Percentiles rank a stretch among this genome's conserved stretches.
These are phyloP conservation scores for Penicillium psychrosexuale DNA, from an alignment of 2,329 filamentous ascomycete species.

Conservation along the genomic window DNA sequence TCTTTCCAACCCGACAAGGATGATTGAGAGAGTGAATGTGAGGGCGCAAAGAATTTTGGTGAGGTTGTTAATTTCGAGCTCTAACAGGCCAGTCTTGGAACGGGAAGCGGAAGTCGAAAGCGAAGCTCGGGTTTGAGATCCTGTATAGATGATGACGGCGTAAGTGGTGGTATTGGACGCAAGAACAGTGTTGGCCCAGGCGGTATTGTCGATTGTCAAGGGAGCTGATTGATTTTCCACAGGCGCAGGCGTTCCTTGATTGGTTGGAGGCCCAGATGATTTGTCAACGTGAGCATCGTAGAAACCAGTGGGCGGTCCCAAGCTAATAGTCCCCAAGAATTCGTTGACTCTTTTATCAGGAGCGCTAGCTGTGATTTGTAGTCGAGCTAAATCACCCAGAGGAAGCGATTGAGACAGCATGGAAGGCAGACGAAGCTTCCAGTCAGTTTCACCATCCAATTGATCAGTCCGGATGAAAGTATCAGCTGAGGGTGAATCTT, in stretches of 20 bases:
- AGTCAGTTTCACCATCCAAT: slow-evolving; percentile 95
- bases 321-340: slow-evolving; percentile 83
- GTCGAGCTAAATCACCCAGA: slow-evolving; percentile 63
- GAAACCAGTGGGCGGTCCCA: slow-evolving; percentile 55
- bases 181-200: slow-evolving; percentile 97
- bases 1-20: slow-evolving; percentile 82
- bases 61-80: slow-evolving; percentile 94
- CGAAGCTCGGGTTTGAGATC: slow-evolving; percentile 87
- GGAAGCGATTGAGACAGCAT: slow-evolving; percentile 77
- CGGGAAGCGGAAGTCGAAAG: slow-evolving; percentile 87
- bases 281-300: slow-evolving; percentile 47
- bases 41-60: slow-evolving; percentile 93
- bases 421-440: slow-evolving; percentile 90
- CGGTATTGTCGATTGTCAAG: slow-evolving; percentile 93
- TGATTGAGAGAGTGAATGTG: slow-evolving; percentile 78
- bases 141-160: slow-evolving; percentile 91
- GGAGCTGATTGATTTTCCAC: slow-evolving; percentile 37
- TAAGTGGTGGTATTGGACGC: slow-evolving; percentile 87
- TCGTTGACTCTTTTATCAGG: slow-evolving; percentile 94
- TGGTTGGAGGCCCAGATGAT: slow-evolving; percentile 15
- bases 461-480: slow-evolving; percentile 98
- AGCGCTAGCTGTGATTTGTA: slow-evolving; percentile 76
- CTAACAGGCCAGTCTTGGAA: slow-evolving; percentile 88
- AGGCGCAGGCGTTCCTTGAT: slow-evolving; percentile 17
- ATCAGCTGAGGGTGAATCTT: slow-evolving; percentile 60